Evolutionary conservation across 306 rosid genomes (phyloP).

Genomic region (Acmispon strigosus): DNA sequence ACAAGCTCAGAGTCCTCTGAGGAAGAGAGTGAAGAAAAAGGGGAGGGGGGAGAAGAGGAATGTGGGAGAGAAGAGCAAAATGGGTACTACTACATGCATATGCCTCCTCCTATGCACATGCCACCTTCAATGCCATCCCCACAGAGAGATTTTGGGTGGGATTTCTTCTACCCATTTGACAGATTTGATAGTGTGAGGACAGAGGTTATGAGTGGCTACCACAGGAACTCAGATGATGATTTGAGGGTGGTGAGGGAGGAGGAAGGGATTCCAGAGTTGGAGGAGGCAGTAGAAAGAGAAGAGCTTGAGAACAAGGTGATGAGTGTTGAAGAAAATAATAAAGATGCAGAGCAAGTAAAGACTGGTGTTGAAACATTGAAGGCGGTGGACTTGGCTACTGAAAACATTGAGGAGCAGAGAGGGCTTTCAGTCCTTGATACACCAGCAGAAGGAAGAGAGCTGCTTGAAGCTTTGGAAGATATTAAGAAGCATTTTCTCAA

Average conservation of each 20-base stretch:
- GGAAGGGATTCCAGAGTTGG: slow-evolving; percentile 96
- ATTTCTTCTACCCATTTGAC: slow-evolving; percentile 85
- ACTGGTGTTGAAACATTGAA: slow-evolving; percentile 40
- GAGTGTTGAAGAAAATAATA: slow-evolving; percentile 35
- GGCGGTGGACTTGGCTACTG: slow-evolving; percentile 33
- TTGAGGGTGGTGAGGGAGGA: slow-evolving; percentile 86
- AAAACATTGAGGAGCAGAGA: slow-evolving; percentile 36
- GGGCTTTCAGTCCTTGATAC: slow-evolving; percentile 60
- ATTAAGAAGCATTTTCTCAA: slow-evolving; percentile 65
- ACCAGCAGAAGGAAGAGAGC: slow-evolving; percentile 79
- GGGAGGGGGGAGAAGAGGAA: slow-evolving; percentile 16
- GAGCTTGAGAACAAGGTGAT: slow-evolving; percentile 36
- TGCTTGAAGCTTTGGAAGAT: slow-evolving; percentile 83
- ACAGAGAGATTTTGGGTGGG: slow-evolving; percentile 86
- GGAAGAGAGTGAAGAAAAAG: slow-evolving; percentile 50
- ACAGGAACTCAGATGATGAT: slow-evolving; percentile 62
- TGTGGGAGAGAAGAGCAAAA: slow-evolving; percentile 22
- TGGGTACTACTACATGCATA: slow-evolving; percentile 75
- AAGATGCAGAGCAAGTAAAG: slow-evolving; percentile 25
- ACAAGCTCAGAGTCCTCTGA: slow-evolving; percentile 54
- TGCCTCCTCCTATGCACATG: slow-evolving; percentile 55
- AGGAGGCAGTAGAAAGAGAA: slow-evolving; percentile 61
- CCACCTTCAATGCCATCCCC: slow-evolving; percentile 68
- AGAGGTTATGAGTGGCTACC: slow-evolving; percentile 54
- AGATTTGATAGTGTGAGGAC: slow-evolving; percentile 56